Conservation (phyloP, 768 basidiomycete genomes). For the Royoungia palumana region DNA sequence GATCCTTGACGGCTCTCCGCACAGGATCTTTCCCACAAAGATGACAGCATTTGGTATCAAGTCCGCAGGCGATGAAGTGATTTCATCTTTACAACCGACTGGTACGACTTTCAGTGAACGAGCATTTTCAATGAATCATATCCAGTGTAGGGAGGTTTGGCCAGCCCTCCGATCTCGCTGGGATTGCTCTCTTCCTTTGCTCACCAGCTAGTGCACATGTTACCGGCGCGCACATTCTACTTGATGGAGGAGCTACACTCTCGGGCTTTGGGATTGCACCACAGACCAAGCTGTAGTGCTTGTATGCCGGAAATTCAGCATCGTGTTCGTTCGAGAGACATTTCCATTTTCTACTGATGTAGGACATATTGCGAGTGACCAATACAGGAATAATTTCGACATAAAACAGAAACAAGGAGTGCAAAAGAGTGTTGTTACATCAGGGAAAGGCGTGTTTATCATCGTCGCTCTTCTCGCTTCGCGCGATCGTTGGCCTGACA, state of each 20-base stretch:
- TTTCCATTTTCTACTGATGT: neutral
- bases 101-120: conserved; percentile 37
- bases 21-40: conserved; percentile 73
- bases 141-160: conserved; percentile 58
- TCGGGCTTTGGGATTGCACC: conserved; percentile 23
- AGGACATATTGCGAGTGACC: neutral
- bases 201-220: conserved; percentile 72
- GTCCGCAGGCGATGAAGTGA: conserved; percentile 47
- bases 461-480: conserved; percentile 16
- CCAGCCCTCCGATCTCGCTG: conserved; percentile 63
- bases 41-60: conserved; percentile 78
- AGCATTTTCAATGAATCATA: neutral
- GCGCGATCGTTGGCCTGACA: conserved; percentile 4
- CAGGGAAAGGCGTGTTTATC: conserved; percentile 1
- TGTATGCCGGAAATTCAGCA: neutral
- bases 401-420: neutral
- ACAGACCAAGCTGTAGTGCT: conserved; percentile 20
- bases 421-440: neutral
- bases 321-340: neutral
- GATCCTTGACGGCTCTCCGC: neutral
- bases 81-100: conserved; percentile 58
- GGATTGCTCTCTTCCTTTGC: conserved; percentile 63
- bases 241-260: conserved; percentile 61
- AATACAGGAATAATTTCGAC: conserved; percentile 2
- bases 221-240: conserved; percentile 66